phyloP scores from a whole-genome alignment of 176 grass and related monocot genomes.

The Sorghum bicolor region Sorghum_bicolor_NCBIv3 NC_012871.2:482501-483000 shows the following conservation, averaged over 20 bases:
- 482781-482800: conserved; percentile 41
- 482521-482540: conserved; percentile 32
- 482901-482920: conserved; percentile 32
- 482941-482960: conserved; percentile 25
- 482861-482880: conserved; percentile 51
- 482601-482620: rapidly evolving
- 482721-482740: conserved; percentile 9
- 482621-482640: conserved; percentile 18
- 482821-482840: conserved; percentile 36
- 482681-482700: conserved; percentile 40
- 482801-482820: conserved; percentile 29
- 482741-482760: neutral
- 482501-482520: conserved; percentile 48
- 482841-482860: conserved; percentile 46
- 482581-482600: neutral
- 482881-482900: conserved; percentile 37
- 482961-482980: too few relatives aligned
- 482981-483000: too few relatives aligned
- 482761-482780: conserved; percentile 18
- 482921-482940: conserved; percentile 27
- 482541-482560: conserved; percentile 41
- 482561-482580: conserved; percentile 34
- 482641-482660: neutral
- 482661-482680: conserved; percentile 23
- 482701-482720: conserved; percentile 41